Percentiles rank a stretch among this genome's conserved stretches.
Conservation (phyloP, 805 yeast species). For the Kuraishia ogatae region DNA sequence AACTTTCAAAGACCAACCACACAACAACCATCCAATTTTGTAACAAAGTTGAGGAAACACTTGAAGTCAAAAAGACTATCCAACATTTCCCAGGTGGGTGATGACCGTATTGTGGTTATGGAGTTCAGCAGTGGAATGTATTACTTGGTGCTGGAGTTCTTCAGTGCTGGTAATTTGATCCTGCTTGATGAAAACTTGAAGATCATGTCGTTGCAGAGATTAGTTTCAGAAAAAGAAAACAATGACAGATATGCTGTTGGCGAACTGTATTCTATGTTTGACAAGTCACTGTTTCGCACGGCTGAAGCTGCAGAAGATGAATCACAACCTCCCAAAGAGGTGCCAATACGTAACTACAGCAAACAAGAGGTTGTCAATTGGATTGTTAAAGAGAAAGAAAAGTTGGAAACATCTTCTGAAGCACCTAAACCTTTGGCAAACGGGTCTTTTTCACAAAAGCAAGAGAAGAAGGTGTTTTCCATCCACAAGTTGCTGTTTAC, state of each 20-base stretch:
- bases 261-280: conserved; percentile 57
- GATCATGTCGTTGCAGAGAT: conserved; percentile 68
- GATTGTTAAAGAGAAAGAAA: conserved; percentile 25
- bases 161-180: conserved; percentile 89
- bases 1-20: conserved; percentile 76
- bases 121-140: conserved; percentile 77
- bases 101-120: conserved; percentile 77
- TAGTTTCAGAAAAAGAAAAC: conserved; percentile 66
- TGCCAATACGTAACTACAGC: conserved; percentile 8
- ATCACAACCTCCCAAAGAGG: conserved; percentile 4
- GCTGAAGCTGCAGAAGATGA: conserved; percentile 8
- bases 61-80: conserved; percentile 73
- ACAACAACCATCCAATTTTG: conserved; percentile 79
- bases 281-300: conserved; percentile 32
- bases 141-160: conserved; percentile 80
- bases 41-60: conserved; percentile 78
- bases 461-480: conserved; percentile 40
- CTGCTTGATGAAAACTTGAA: conserved; percentile 60
- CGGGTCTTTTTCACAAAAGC: conserved; percentile 10
- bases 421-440: conserved; percentile 7
- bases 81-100: conserved; percentile 60
- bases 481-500: conserved; percentile 64
- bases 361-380: conserved; percentile 27
- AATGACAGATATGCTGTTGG: conserved; percentile 66
- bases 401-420: conserved; percentile 5